Base-by-base conservation (phyloP, 139 green algal genomes). In the Volvox reticuliferus region DNA sequence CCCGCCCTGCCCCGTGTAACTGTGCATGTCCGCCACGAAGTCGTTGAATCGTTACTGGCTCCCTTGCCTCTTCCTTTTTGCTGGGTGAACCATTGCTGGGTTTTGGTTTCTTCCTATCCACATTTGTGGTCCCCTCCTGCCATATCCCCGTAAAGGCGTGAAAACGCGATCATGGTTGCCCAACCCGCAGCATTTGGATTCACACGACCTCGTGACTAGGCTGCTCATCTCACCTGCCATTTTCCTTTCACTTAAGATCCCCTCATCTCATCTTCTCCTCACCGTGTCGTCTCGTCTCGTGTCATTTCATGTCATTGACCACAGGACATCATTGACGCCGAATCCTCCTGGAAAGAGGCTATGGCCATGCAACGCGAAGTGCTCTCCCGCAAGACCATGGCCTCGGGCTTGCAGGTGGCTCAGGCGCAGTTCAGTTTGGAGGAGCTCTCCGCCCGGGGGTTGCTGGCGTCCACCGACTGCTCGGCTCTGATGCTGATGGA, bases 401-500 rank as follows among this genome's bases (percentile, higher is more conserved):
- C 37, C 76, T 35, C 55, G 32, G 84, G 71, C 17, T 28, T 92
- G 89, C 77, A 90, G 89, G 85, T 89, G 85, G 67, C 62, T 13
- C 90, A 94, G 91, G 89, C 87, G 50, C 83, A 93, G 35, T 91
- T 96, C 78, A 86, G 61, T 5, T 85, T 96, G 35, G 83, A 94
- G 17, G 88, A 95, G 61, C 81, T 96, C 84, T 44, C 71, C 20
- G 81, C 93, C 22, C 92, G 91, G 0, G 92, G 92, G 17, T 90
- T 93, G 67, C 91, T 97, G 80, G 95, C 79, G 75, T 86, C 85
- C 50, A 94, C 93, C 68, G 94, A 95, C 82, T 93, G 83, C 90
- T 91, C 89, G 26, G 93, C 89, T 9, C 82, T 96, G 19, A 93
- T 95, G 90, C 93, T 95, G 50, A 95, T 96, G 92, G 91, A 95